Base-by-base conservation (phyloP, 805 yeast species). In the Yarrowia bubula region DNA sequence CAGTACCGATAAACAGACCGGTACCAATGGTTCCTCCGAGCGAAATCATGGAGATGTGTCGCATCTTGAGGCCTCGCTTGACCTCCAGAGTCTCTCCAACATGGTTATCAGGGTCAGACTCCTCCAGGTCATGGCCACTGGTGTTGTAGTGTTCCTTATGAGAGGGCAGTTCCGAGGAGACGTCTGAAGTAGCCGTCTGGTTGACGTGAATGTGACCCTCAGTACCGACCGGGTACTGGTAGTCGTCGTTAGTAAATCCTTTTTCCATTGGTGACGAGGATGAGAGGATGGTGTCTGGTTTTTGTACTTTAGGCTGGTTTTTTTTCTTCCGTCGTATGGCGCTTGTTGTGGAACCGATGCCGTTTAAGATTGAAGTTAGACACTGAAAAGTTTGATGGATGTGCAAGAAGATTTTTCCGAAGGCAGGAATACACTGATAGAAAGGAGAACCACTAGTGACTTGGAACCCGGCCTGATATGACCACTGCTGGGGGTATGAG, bases 21-120 rank as follows among this genome's bases (percentile, higher is more conserved):
- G 93, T 87, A 43, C 96, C 96, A 68, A 89, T 87, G 43, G 90
- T 87, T 62, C 93, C 95, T 17, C 93, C 91, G 28, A 90, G 86
- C 11, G 90, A 88, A 67, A 90, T 85, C 63, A 90, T 79, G 71
- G 89, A 91, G 31, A 90, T 85, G 76, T 91, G 96, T 66, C 96
- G 79, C 63, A 86, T 84, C 67, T 80, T 76, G 65, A 89, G 77
- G 7, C 65, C 65, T 37, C 65, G 65, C 46, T 39, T 35, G 46
- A 61, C 57, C 47, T 61, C 65, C 22, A 58, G 64, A 8, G 64
- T 58, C 43, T 58, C 64, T 22, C 64, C 64, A 15, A 43, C 51
- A 5, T 44, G 50, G 64, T 58, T 58, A 13, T 58, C 64, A 7
- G 51, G 64, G 51, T 58, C 64, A n/a, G 64, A 58, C 51, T 58